Conservation (phyloP, 2,329 filamentous ascomycete genomes). For the Xylariaceae sp. region DNA sequence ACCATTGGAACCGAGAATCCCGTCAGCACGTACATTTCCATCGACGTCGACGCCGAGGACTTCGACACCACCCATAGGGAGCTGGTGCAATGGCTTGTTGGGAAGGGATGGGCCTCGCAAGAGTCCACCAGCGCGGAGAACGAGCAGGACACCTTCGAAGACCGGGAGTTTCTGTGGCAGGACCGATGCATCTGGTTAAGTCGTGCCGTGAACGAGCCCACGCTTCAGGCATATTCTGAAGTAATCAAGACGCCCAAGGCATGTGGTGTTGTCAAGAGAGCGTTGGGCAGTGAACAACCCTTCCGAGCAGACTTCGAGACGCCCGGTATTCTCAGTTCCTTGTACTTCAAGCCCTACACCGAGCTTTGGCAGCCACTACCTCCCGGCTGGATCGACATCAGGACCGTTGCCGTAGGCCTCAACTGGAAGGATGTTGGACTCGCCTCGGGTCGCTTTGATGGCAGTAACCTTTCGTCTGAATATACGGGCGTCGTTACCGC, state of each 20-base stretch:
- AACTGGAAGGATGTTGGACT: conserved; percentile 26
- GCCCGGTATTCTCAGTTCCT: conserved; percentile 24
- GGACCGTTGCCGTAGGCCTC: conserved; percentile 25
- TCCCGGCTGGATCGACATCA: conserved; percentile 23
- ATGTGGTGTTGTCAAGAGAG: background rate
- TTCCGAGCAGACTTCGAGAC: conserved; percentile 25
- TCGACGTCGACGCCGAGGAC: conserved; percentile 19
- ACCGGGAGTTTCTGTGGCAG: conserved; percentile 28
- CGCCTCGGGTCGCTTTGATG: conserved; percentile 21
- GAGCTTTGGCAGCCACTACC: conserved; percentile 18
- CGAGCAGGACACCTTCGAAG: conserved; percentile 7
- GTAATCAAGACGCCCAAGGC: conserved; percentile 4
- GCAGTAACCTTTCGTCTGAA: conserved; percentile 6
- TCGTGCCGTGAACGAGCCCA: conserved; percentile 18
- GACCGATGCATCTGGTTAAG: conserved; percentile 28
- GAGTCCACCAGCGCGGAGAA: background rate
- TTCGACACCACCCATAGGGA: conserved; percentile 6
- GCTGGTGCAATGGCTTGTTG: conserved; percentile 15
- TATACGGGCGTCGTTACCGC: conserved; percentile 12
- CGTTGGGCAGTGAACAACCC: conserved; percentile 17
- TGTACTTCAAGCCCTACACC: conserved; percentile 24
- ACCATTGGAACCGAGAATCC: conserved; percentile 25
- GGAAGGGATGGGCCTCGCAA: conserved; percentile 10
- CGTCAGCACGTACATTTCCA: conserved; percentile 14
- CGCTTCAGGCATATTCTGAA: conserved; percentile 20